phyloP scores from a whole-genome alignment of 2,329 filamentous ascomycete genomes.

The Paraphoma chrysanthemicola region DNA sequence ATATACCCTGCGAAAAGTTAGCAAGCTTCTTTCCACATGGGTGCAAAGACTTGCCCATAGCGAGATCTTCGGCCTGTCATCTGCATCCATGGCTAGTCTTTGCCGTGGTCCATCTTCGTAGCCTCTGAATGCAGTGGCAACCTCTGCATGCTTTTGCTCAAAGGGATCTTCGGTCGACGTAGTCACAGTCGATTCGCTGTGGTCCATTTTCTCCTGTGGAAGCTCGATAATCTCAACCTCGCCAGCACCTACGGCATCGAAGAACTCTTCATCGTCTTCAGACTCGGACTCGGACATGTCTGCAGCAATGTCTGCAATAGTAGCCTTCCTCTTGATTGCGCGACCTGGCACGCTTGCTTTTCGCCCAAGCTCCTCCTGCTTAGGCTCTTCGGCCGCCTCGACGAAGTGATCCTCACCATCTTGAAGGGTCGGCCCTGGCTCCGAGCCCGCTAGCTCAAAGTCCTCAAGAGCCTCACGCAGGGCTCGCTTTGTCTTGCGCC shows the following conservation, averaged over 20 bases:
- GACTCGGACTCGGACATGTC: conserved; percentile 73
- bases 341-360: conserved; percentile 28
- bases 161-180: conserved; percentile 55
- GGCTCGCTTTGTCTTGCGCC: conserved; percentile 86
- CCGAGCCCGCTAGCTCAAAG: conserved; percentile 36
- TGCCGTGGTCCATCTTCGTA: conserved; percentile 89
- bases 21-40: conserved; percentile 1
- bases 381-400: conserved; percentile 41
- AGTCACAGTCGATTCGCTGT: conserved; percentile 38
- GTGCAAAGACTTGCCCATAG: conserved; percentile 72
- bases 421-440: conserved; percentile 14
- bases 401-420: conserved; percentile 40
- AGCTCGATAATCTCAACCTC: conserved; percentile 82
- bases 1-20: conserved; percentile 71
- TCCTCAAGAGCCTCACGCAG: conserved; percentile 82
- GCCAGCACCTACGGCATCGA: conserved; percentile 93
- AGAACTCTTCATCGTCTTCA: conserved; percentile 88
- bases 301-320: conserved; percentile 73
- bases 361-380: conserved; percentile 30
- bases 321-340: conserved; percentile 64
- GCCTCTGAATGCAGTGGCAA: conserved; percentile 80
- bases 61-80: conserved; percentile 91
- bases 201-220: conserved; percentile 54
- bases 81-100: conserved; percentile 85
- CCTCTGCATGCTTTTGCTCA: conserved; percentile 64